Percentiles rank a stretch among this genome's conserved stretches.
These are phyloP conservation scores for Pseudofabraea citricarpa DNA, from an alignment of 2,329 filamentous ascomycete species.

Conservation along the genomic window DNA sequence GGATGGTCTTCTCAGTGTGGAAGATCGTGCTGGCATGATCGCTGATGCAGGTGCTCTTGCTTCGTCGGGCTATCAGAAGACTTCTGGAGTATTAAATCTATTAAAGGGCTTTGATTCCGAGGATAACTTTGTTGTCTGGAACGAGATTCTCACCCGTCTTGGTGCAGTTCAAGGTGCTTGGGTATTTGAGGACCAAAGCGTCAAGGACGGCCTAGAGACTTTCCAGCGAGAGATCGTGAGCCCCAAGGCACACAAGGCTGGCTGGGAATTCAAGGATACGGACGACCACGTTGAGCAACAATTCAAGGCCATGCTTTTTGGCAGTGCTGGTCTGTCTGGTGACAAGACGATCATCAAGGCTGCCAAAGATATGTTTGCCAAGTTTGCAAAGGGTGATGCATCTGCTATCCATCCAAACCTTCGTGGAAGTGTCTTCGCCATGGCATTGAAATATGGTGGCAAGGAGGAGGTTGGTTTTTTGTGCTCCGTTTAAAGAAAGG, in stretches of 20 bases:
- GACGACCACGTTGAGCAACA: constrained; percentile 91
- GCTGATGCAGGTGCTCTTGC: constrained; percentile 87
- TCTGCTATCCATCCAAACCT: constrained; percentile 89
- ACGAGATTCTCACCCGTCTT: constrained; percentile 78
- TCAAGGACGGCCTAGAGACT: constrained; percentile 71
- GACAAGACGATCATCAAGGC: constrained; percentile 75
- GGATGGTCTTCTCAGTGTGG: constrained; percentile 72
- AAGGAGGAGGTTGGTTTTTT: constrained; percentile 71
- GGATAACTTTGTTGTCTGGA: constrained; percentile 90
- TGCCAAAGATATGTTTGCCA: constrained; percentile 84
- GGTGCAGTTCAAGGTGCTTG: constrained; percentile 77
- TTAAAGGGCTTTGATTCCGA: constrained; percentile 83
- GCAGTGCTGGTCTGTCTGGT: constrained; percentile 72
- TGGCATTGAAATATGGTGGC: constrained; percentile 78
- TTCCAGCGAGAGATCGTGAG: constrained; percentile 78
- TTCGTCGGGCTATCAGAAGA: constrained; percentile 88
- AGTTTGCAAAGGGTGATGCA: constrained; percentile 74
- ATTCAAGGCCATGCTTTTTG: constrained; percentile 90
- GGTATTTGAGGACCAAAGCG: constrained; percentile 76
- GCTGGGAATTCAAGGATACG: constrained; percentile 79
- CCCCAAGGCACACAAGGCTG: constrained; percentile 77
- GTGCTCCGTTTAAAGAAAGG: too few species aligned
- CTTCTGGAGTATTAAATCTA: constrained; percentile 79
- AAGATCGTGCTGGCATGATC: constrained; percentile 93
- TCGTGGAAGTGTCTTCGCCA: constrained; percentile 78